Percentiles rank a stretch among this genome's conserved stretches.
Evolutionary conservation across 495 filamentous ascomycete species (phyloP).

Genomic region (Tuber umbilicatum): DNA sequence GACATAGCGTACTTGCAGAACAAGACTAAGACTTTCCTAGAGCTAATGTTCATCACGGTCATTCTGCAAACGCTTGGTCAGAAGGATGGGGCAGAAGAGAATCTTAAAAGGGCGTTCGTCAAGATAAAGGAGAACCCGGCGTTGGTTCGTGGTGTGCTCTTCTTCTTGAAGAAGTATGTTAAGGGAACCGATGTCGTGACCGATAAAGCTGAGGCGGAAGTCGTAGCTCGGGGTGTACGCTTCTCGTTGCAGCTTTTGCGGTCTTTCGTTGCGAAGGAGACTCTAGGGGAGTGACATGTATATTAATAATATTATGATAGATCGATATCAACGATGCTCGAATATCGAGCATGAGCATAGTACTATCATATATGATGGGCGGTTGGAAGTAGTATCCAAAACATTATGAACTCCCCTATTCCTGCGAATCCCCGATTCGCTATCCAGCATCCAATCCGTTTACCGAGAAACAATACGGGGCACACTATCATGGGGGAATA

Average conservation of each 20-base stretch:
- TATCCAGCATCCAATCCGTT: background rate
- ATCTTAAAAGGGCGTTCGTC: slow-evolving; percentile 59
- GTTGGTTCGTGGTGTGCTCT: slow-evolving; percentile 64
- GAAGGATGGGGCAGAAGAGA: slow-evolving; percentile 48
- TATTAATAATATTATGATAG: too few species aligned
- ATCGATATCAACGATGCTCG: background rate
- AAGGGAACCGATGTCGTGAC: slow-evolving; percentile 64
- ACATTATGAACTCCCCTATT: background rate
- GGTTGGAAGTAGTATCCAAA: background rate
- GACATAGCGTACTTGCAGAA: slow-evolving; percentile 70
- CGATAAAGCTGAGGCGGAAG: slow-evolving; percentile 54
- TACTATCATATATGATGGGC: background rate
- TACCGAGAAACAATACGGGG: background rate
- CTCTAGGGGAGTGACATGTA: slow-evolving; percentile 20
- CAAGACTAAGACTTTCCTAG: slow-evolving; percentile 69
- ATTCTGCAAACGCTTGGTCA: slow-evolving; percentile 35
- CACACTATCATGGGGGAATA: background rate
- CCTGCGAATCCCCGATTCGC: background rate
- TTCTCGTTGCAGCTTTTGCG: slow-evolving; percentile 56
- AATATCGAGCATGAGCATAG: background rate
- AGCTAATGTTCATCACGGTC: slow-evolving; percentile 68
- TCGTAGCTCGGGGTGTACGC: slow-evolving; percentile 64
- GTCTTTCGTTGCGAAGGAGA: slow-evolving; percentile 44
- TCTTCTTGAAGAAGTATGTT: slow-evolving; percentile 71
- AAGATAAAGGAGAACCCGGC: slow-evolving; percentile 55